These are phyloP conservation scores for Phytophthora parvispora DNA, from an alignment of 352 stramenopile genomes.

Conservation along the genomic window DNA sequence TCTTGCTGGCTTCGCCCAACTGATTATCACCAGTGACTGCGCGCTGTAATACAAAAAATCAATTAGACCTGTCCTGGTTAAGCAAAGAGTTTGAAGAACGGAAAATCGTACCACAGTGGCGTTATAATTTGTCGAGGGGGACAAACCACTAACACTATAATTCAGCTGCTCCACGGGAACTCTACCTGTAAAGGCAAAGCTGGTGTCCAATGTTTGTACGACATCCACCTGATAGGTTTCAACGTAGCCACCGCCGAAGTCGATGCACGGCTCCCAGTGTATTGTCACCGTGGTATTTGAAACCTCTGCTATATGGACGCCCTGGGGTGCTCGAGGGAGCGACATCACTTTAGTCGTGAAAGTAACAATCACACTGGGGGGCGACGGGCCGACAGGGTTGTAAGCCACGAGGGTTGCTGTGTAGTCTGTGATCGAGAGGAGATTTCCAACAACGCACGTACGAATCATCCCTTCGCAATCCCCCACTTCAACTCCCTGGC, in stretches of 20 bases:
- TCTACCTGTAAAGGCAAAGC: neutral
- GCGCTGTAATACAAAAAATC: conserved; percentile 20
- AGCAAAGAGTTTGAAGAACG: neutral
- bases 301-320: conserved; percentile 14
- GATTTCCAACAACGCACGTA: conserved; percentile 40
- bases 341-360: conserved; percentile 42
- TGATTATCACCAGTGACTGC: conserved; percentile 37
- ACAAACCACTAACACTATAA: conserved; percentile 33
- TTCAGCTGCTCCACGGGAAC: conserved; percentile 28
- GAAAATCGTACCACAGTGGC: conserved; percentile 53
- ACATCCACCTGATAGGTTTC: conserved; percentile 49
- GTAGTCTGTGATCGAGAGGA: conserved; percentile 63
- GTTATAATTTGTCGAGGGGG: conserved; percentile 43
- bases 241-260: conserved; percentile 60
- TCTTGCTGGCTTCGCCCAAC: conserved; percentile 41
- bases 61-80: neutral
- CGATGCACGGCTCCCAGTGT: conserved; percentile 44
- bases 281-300: conserved; percentile 36
- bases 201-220: conserved; percentile 5
- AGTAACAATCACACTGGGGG: conserved; percentile 11
- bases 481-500: conserved; percentile 22
- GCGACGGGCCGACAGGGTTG: conserved; percentile 52
- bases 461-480: conserved; percentile 58
- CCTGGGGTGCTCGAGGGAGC: conserved; percentile 41
- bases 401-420: conserved; percentile 38